Evolutionary conservation across 495 filamentous ascomycete species (phyloP), one percentile per base, ranked within the genome.

Genomic region (Neurospora sp.): DNA sequence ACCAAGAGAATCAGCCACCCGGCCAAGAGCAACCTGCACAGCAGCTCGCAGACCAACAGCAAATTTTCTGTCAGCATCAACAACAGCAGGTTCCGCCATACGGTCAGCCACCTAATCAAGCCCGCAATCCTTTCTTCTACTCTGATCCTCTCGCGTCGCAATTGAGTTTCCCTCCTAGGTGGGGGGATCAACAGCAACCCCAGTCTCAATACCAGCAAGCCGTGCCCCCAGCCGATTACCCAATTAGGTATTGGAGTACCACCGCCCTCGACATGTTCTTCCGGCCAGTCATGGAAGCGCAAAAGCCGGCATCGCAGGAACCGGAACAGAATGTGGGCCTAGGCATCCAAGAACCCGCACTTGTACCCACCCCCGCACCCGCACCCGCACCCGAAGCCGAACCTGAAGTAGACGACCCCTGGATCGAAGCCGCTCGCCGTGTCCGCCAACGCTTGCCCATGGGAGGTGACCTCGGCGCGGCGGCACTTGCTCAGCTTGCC

Each of bases 111-210:
- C 6, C 40, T 3, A 40, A 40, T 12, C 40, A 41, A 22, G 12
- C 38, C 27, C 31, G n/a, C 0, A 72, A 78, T 6, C 72, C 77
- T 0, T 78, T 77, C 45, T 78, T 73, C 22, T 71, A 72, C 8
- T 27, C 59, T 0, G 78, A 78, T 31, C 72, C 78, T 5, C 14
- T 77, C 14, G 69, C 45, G 0, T 45, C 65, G 3, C 70, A 69
- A 3, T 17, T 77, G 1, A 27, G 69, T 6, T 77, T 42, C 20
- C 73, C 77, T 35, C 77, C 77, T 14, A 27, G 38, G 40, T 70
- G 73, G 71, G 5, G 70, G 14, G 69, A 48, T 20, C 53, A 65
- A 37, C 53, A 65, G 53, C 53, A 35, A 61, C 53, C 53, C 8
- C 53, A 35, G 14, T 17, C 53, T 7, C 53, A 65, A 27, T 17